Conservation (phyloP, 2,329 filamentous ascomycete genomes). For the Arthrinium puccinioides region DNA sequence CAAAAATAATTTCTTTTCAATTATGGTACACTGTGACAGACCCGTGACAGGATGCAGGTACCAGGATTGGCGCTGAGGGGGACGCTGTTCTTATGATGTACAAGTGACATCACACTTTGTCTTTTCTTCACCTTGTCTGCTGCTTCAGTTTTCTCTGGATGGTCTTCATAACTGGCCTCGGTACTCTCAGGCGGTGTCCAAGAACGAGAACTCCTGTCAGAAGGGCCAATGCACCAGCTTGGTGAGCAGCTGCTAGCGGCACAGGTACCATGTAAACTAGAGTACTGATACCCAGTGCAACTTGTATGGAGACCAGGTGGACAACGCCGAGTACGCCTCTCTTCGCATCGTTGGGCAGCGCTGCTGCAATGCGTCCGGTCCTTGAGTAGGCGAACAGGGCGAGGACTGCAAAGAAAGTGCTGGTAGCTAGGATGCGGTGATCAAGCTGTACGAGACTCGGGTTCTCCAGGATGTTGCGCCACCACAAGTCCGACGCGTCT, state of each 20-base stretch:
- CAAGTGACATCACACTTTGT: too few species aligned
- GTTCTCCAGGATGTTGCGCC: constrained; percentile 97
- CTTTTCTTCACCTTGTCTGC: neutral
- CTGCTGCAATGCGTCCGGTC: constrained; percentile 47
- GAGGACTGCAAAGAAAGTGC: constrained; percentile 77
- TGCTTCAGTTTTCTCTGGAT: constrained; percentile 41
- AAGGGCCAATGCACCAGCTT: constrained; percentile 81
- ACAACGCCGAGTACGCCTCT: constrained; percentile 73
- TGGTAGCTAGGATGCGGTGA: constrained; percentile 85
- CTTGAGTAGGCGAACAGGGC: constrained; percentile 76
- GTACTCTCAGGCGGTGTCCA: constrained; percentile 69
- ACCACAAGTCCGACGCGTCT: constrained; percentile 80
- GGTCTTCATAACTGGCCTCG: constrained; percentile 54
- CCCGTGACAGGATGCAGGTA: too few species aligned
- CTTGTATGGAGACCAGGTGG: constrained; percentile 76
- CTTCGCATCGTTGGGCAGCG: constrained; percentile 55
- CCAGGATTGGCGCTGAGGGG: too few species aligned
- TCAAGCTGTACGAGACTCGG: constrained; percentile 92
- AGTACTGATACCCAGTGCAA: constrained; percentile 79
- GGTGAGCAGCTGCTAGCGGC: constrained; percentile 81
- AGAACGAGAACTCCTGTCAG: constrained; percentile 76
- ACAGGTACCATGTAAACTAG: constrained; percentile 91
- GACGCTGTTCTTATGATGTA: too few species aligned
- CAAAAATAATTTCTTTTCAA: too few species aligned
- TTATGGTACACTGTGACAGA: too few species aligned